Evolutionary conservation across 768 basidiomycete genomes (phyloP), one percentile per base, ranked within the genome.

Genomic region (Hortiboletus flavorubellus): DNA sequence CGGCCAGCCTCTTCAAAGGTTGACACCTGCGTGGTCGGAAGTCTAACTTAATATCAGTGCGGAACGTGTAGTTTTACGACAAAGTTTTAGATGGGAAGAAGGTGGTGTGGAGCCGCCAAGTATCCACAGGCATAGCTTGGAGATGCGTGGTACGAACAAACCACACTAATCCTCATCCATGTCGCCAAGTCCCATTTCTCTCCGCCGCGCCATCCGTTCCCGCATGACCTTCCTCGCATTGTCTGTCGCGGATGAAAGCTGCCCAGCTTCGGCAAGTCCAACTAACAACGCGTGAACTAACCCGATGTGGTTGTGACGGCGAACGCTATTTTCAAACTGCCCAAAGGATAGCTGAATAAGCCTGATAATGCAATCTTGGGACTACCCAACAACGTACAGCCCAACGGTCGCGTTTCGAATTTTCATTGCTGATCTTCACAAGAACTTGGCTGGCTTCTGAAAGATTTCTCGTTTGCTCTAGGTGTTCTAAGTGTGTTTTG

Each of bases 251-350:
- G 76, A 67, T 21, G 80, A 75, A 31, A 93, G 73, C 56, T 76
- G 79, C 4, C 85, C 87, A 8, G 80, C 79, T 66, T 87, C 88
- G 10, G 90, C 91, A 21, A 95, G 76, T 11, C 82, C 85, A 18
- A 81, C 69, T n/a, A 91, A 72, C 33, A 94, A 73, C 0, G 83
- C 85, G 66, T 93, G 87, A 6, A 85, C 83, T 21, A 93, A 75
- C 34, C 93, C 90, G 45, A 93, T 79, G 68, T 93, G 89, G 62
- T 95, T 96, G 65, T 95, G 93, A 62, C 85, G 78, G 39, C 93
- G 83, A 38, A 93, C 76, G 58, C 87, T 86, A 73, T 95, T 94
- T 73, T 94, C 91, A 58, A 93, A 91, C 89, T 93, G 62, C 15
- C 53, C 45, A 49, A 60, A 48, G 57, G n/a, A 51, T 50, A 34